Evolutionary conservation across 1,284 basidiomycete genomes (phyloP), one percentile per base, ranked within the genome.

Genomic region (Sphagnurus paluster): DNA sequence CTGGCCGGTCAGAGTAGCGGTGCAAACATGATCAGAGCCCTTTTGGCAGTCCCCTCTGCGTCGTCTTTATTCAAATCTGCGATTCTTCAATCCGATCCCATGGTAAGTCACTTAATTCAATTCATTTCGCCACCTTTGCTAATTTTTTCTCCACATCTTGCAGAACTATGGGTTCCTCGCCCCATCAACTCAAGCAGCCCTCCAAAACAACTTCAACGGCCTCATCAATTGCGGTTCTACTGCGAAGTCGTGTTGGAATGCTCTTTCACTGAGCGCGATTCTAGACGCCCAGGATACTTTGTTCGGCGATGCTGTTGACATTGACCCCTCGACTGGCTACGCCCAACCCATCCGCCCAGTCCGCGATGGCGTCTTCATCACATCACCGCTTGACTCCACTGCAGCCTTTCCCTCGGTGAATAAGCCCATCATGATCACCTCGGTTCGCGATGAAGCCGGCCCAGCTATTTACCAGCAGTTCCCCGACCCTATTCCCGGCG

Each of bases 1-100:
- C 56, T 97, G 16, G 90, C 90, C 17, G 94, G 94, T 4, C 93
- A 97, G 65, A 93, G 90, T 59, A 82, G 82, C 24, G 94, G 94
- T 30, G 93, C 87, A 0, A 79, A 76, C 48, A 77, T 95, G 73
- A 79, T 96, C 55, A 77, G 93, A 47, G 80, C 86, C 1, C 67
- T 92, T 23, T 73, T 90, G 33, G 86, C 82, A 14, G 70, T 70
- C 1, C 87, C 89, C 2, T 78, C 79, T 7, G 87, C 82, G 0
- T 70, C 74, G 13, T 72, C 76, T 1, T 67, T 90, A 33, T 92
- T 92, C 70, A 71, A 75, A 44, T 84, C 77, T 29, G 87, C 84
- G 0, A 89, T 92, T 48, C 62, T 94, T 7, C 89, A 94, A 45
- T 92, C 90, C 3, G 90, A 93, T 58, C 87, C 92, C 0, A 88